Conservation (phyloP, 2,329 filamentous ascomycete genomes). For the Beauveria pseudobassiana region DNA sequence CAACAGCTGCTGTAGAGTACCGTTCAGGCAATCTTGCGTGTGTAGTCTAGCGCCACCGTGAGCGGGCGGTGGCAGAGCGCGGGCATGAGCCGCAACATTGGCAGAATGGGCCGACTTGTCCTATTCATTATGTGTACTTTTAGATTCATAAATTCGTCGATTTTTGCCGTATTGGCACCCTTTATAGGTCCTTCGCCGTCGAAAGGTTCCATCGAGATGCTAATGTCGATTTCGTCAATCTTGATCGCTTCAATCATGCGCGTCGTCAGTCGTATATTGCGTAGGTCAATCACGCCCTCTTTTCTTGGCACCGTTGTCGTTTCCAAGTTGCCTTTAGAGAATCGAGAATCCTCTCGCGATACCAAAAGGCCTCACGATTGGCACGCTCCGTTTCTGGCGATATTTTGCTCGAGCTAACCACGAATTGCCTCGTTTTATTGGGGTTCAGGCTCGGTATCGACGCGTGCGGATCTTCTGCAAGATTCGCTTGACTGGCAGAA, state of each 20-base stretch:
- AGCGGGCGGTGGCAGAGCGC: slow-evolving; percentile 65
- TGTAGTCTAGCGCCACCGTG: slow-evolving; percentile 70
- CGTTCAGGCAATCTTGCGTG: slow-evolving; percentile 78
- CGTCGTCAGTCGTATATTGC: slow-evolving; percentile 63
- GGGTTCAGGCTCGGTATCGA: slow-evolving; percentile 75
- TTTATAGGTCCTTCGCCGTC: slow-evolving; percentile 13
- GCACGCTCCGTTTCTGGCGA: slow-evolving; percentile 72
- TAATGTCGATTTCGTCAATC: slow-evolving; percentile 68
- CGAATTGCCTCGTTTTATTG: slow-evolving; percentile 81
- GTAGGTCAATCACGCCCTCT: slow-evolving; percentile 65
- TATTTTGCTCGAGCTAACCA: slow-evolving; percentile 73
- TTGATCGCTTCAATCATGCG: slow-evolving; percentile 80
- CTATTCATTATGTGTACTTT: slow-evolving; percentile 69
- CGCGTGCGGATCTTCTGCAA: slow-evolving; percentile 65
- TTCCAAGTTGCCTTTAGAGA: slow-evolving; percentile 65
- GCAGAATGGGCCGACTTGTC: slow-evolving; percentile 57
- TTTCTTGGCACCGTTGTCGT: slow-evolving; percentile 44
- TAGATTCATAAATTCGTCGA: slow-evolving; percentile 57
- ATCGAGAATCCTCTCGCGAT: slow-evolving; percentile 71
- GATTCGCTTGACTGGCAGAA: slow-evolving; percentile 68
- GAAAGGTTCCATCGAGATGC: slow-evolving; percentile 44
- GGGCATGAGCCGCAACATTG: slow-evolving; percentile 70
- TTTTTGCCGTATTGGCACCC: slow-evolving; percentile 21
- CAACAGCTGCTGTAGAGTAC: slow-evolving; percentile 69
- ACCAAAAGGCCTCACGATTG: slow-evolving; percentile 84